phyloP scores from a whole-genome alignment of 768 basidiomycete genomes.

The Tephrocybe sp. region DNA sequence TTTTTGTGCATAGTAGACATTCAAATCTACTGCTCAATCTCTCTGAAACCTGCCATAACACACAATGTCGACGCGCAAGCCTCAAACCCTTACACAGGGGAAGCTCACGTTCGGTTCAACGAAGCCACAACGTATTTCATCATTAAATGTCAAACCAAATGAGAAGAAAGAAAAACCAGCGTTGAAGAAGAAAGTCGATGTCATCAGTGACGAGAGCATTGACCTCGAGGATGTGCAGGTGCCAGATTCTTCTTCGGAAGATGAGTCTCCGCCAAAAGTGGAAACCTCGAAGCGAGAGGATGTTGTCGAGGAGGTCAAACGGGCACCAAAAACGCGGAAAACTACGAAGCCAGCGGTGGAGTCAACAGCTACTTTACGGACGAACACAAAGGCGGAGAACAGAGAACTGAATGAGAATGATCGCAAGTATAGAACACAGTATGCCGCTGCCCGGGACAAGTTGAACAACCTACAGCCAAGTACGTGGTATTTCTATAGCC shows the following conservation, averaged over 20 bases:
- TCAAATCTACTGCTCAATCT: neutral
- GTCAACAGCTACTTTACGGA: neutral
- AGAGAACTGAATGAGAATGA: conserved; percentile 43
- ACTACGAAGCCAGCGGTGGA: neutral
- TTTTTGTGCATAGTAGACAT: no score
- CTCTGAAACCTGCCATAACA: neutral
- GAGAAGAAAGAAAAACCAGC: conserved; percentile 13
- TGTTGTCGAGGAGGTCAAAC: no score
- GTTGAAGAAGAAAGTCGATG: conserved; percentile 6
- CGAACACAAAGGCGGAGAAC: conserved; percentile 11
- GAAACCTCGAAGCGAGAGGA: no score
- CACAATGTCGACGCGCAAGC: conserved; percentile 2
- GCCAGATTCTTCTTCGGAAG: conserved; percentile 16
- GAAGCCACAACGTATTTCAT: conserved; percentile 40
- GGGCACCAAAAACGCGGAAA: neutral
- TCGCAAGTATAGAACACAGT: conserved; percentile 49
- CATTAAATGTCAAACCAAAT: conserved; percentile 21
- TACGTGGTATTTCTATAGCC: conserved; percentile 36
- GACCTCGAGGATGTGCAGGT: conserved; percentile 25
- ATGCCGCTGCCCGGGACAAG: conserved; percentile 43
- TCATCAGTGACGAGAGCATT: conserved; percentile 19
- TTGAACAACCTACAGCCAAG: conserved; percentile 60
- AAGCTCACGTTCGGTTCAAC: conserved; percentile 43
- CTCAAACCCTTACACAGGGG: conserved; percentile 37
- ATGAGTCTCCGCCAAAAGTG: conserved; percentile 15